phyloP scores from a whole-genome alignment of 345 rosid genomes.

The sweet orange (Citrus sinensis) region DVS_A1.0 CM039169.1:29581501-29582000 shows the following conservation, averaged over 20 bases:
- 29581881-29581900: background rate
- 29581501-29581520: slow-evolving; percentile 2
- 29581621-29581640: slow-evolving; percentile 28
- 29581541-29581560: slow-evolving; percentile 9
- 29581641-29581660: slow-evolving; percentile 12
- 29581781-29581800: slow-evolving; percentile 5
- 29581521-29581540: background rate
- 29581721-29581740: background rate
- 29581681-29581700: background rate
- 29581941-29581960: background rate
- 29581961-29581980: background rate
- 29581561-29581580: slow-evolving; percentile 10
- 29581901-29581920: background rate
- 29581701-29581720: background rate
- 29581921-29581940: background rate
- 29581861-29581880: background rate
- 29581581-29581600: background rate
- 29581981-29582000: no score
- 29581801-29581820: background rate
- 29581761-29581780: background rate
- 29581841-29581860: slow-evolving; percentile 8
- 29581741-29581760: background rate
- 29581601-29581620: no score
- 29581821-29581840: background rate
- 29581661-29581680: slow-evolving; percentile 19